These are phyloP conservation scores for Cytospora mali DNA, from an alignment of 2,329 filamentous ascomycete species.

Conservation along the genomic window DNA sequence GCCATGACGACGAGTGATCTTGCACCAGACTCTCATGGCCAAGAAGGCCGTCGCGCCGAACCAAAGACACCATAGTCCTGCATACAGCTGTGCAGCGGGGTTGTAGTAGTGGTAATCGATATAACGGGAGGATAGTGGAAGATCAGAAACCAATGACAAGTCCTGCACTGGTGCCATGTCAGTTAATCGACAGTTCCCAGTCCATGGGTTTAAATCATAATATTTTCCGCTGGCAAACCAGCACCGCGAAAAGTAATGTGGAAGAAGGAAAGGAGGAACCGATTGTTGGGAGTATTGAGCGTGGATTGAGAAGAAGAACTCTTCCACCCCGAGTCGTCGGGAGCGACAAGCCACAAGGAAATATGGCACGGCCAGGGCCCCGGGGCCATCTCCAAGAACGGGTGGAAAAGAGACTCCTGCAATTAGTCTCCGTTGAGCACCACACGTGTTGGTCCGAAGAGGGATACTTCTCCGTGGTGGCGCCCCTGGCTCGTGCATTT, in stretches of 20 bases:
- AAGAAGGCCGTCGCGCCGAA: conserved; percentile 37
- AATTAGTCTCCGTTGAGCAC: background rate
- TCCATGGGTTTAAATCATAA: conserved; percentile 2
- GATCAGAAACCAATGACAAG: conserved; percentile 10
- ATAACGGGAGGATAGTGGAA: background rate
- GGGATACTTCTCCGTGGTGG: conserved; percentile 9
- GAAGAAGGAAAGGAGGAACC: background rate
- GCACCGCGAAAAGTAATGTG: conserved; percentile 11
- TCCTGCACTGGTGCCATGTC: conserved; percentile 23
- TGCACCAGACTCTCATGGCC: conserved; percentile 39
- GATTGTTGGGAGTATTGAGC: too few species aligned
- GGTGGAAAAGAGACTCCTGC: background rate
- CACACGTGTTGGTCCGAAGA: background rate
- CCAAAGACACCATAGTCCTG: conserved; percentile 40
- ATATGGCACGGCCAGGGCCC: background rate
- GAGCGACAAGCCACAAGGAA: conserved; percentile 5
- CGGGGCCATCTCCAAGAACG: background rate
- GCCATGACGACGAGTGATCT: conserved; percentile 40
- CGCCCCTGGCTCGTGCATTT: background rate
- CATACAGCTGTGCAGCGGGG: conserved; percentile 35
- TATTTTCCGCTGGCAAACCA: conserved; percentile 8
- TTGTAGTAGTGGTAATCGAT: conserved; percentile 24
- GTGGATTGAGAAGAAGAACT: background rate
- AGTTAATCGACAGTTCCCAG: conserved; percentile 1
- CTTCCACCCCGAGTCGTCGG: background rate